A percentile compares a stretch with the other conserved stretches of the same genome.
Conservation (phyloP, 139 green algal genomes). For the Zygnema circumcarinatum region DNA sequence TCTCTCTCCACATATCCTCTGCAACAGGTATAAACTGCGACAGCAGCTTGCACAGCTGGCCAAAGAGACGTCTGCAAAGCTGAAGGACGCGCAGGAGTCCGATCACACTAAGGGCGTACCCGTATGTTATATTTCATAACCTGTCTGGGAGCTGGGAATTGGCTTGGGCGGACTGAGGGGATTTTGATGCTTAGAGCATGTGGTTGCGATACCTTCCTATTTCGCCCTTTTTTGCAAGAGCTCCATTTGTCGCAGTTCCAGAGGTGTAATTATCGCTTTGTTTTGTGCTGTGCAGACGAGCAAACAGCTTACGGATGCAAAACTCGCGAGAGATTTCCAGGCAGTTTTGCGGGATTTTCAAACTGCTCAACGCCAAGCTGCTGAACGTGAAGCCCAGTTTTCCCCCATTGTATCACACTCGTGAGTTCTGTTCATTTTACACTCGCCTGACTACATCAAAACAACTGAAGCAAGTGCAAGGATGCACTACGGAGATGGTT, state of each 20-base stretch:
- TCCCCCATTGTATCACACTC: too few relatives aligned
- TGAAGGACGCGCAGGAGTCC: constrained; percentile 44
- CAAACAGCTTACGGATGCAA: constrained; percentile 49
- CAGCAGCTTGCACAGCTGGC: constrained; percentile 54
- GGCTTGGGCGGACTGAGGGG: not conserved
- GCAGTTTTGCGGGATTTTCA: constrained; percentile 64
- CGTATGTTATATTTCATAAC: constrained; percentile 23
- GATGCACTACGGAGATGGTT: too few relatives aligned
- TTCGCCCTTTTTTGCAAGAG: not conserved
- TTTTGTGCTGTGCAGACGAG: constrained; percentile 20
- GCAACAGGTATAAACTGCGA: constrained; percentile 58
- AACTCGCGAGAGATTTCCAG: constrained; percentile 65
- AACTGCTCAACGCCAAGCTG: constrained; percentile 57
- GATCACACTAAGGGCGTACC: constrained; percentile 39
- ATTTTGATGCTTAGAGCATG: not conserved
- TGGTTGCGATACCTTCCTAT: not conserved
- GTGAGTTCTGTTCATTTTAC: too few relatives aligned
- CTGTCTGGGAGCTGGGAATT: not conserved
- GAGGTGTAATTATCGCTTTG: not conserved
- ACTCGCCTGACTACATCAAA: too few relatives aligned
- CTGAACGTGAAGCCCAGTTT: constrained; percentile 56
- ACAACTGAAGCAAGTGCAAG: too few relatives aligned
- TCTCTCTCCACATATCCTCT: too few relatives aligned
- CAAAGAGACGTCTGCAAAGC: constrained; percentile 52
- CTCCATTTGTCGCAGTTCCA: not conserved